Evolutionary conservation across 352 stramenopile genomes (phyloP), one percentile per base, ranked within the genome.

Genomic region (Phytophthora lateralis): DNA sequence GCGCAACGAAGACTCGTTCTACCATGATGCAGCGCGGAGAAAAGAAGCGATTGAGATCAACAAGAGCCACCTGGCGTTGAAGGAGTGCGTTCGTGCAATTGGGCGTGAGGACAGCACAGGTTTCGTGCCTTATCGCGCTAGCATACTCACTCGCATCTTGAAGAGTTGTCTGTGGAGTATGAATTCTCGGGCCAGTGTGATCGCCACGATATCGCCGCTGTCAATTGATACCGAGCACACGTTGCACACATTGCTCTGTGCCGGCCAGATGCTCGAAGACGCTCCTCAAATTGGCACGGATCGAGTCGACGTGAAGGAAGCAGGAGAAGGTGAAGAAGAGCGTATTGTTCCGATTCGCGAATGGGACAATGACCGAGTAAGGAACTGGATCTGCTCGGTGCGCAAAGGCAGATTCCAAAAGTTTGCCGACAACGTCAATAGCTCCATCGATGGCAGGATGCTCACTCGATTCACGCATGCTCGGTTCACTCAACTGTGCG

Each of bases 11-110:
- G 88, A 96, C 42, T 82, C 83, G 42, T 90, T 91, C 24, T 79
- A 91, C 46, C 87, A 96, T 42, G 73, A 89, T 34, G 80, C 85
- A 18, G 76, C 83, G 8, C 76, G 83, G 6, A 76, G 80, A 27
- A 90, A 88, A 47, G 85, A 96, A 55, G 75, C 69, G 1, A 85
- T 87, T 20, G 82, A 93, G 52, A 95, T 96, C 69, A 96, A 96
- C 63, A 88, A 89, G 59, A 93, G 80, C 44, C 79, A 93, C 26
- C 52, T 92, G 48, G 84, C 84, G 17, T 59, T 96, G 17, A 96
- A 96, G 60, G 78, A 95, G 39, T 95, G 85, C 34, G 80, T 96
- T 48, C 76, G 83, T 6, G 88, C 88, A 14, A 76, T 92, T 24
- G 83, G 80, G 0, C 62, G 70, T 27, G 75, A 88, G 34, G 80